These are phyloP conservation scores for Paramyrothecium sp. DNA, from an alignment of 2,329 filamentous ascomycete genomes.

Conservation along the genomic window DNA sequence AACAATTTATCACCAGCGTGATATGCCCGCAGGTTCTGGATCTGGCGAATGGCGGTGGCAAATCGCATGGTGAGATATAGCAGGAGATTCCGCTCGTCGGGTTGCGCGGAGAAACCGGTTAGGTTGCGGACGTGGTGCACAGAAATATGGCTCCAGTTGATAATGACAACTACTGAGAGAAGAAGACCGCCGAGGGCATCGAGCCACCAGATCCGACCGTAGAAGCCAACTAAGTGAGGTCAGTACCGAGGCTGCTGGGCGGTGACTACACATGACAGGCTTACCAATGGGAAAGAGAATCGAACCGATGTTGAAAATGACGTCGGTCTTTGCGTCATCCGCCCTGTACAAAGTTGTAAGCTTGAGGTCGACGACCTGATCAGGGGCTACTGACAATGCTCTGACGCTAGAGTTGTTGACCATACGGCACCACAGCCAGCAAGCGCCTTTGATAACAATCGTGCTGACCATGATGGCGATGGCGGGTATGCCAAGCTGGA, in stretches of 20 bases:
- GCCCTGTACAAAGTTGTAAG: conserved; percentile 30
- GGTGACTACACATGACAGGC: conserved; percentile 13
- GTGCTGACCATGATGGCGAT: conserved; percentile 80
- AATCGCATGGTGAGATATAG: conserved; percentile 94
- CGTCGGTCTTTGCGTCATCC: conserved; percentile 63
- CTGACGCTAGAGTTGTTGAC: conserved; percentile 86
- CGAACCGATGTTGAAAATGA: conserved; percentile 87
- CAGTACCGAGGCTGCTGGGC: not conserved
- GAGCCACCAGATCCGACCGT: conserved; percentile 77
- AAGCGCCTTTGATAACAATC: conserved; percentile 76
- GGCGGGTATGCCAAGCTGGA: conserved; percentile 71
- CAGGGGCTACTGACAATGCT: conserved; percentile 54
- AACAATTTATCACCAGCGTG: conserved; percentile 84
- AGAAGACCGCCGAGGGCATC: conserved; percentile 76
- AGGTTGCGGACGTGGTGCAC: conserved; percentile 77
- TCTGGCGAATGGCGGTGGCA: conserved; percentile 80
- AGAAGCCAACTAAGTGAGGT: conserved; percentile 61
- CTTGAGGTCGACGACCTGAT: conserved; percentile 1
- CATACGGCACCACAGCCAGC: conserved; percentile 85
- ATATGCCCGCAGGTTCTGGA: conserved; percentile 82
- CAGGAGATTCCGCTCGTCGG: conserved; percentile 80
- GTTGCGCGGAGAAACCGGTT: conserved; percentile 73
- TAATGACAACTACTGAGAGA: conserved; percentile 76
- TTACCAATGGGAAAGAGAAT: conserved; percentile 78
- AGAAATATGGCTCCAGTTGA: conserved; percentile 75